A percentile compares a stretch with the other conserved stretches of the same genome.
Conservation (phyloP, 805 yeast genomes). For the Ogataea salicorniae region DNA sequence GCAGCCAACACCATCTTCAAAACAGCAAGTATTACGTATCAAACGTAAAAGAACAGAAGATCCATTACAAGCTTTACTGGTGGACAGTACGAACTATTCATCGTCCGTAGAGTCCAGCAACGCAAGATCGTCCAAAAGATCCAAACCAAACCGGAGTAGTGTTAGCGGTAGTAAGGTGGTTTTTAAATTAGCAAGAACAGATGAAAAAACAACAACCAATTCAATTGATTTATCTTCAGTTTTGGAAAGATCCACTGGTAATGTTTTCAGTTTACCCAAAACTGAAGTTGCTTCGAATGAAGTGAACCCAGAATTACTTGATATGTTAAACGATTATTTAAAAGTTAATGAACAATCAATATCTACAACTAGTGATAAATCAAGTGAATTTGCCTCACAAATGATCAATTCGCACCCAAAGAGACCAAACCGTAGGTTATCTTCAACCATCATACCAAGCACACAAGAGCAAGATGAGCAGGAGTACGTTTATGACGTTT, state of each 20-base stretch:
- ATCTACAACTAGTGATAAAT: constrained; percentile 5
- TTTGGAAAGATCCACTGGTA: constrained; percentile 13
- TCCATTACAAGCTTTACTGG: constrained; percentile 73
- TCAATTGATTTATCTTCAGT: constrained; percentile 16
- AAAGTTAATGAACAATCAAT: constrained; percentile 28
- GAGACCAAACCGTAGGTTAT: constrained; percentile 28
- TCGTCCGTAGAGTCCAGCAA: constrained; percentile 1
- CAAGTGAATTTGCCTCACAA: too few species aligned
- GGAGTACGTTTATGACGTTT: constrained; percentile 93
- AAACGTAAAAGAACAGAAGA: constrained; percentile 85
- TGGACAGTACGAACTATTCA: constrained; percentile 30
- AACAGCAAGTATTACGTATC: constrained; percentile 70
- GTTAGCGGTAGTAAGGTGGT: constrained; percentile 23
- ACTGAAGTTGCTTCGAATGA: constrained; percentile 17
- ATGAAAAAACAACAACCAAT: constrained; percentile 24
- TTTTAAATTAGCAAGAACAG: constrained; percentile 46
- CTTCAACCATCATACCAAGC: constrained; percentile 17
- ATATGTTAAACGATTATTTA: constrained; percentile 65
- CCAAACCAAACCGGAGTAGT: constrained; percentile 21
- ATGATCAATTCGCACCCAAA: constrained; percentile 4
- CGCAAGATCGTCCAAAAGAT: constrained; percentile 33
- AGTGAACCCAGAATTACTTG: constrained; percentile 60
- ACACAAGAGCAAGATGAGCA: constrained; percentile 8
- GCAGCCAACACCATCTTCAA: constrained; percentile 8
- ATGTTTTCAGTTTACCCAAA: constrained; percentile 22